Evolutionary conservation across 345 rosid species (phyloP).

Genomic region (Xanthoceras sorbifolium): DNA sequence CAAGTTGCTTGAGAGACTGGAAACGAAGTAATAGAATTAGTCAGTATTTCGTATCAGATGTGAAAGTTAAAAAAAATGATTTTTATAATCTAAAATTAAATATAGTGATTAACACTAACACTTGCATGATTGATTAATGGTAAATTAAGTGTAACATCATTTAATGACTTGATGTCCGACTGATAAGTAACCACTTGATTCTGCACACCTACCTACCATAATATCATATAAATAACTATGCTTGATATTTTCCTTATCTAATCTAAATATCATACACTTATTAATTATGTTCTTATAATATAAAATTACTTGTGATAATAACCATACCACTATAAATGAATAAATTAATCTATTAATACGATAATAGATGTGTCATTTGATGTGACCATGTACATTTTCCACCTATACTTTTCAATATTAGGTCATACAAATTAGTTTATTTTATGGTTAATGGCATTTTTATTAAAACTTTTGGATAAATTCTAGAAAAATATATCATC

Average conservation of each 20-base stretch:
- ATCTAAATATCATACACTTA: neutral
- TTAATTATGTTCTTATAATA: neutral
- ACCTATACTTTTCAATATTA: neutral
- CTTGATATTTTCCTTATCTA: neutral
- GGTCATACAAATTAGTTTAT: neutral
- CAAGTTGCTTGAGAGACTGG: no score
- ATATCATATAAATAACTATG: no score
- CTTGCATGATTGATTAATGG: neutral
- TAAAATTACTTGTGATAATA: neutral
- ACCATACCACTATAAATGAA: neutral
- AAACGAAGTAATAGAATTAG: no score
- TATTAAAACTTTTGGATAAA: no score
- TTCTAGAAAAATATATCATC: no score
- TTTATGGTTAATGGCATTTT: no score
- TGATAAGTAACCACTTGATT: neutral
- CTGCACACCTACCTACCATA: neutral
- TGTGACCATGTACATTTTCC: neutral
- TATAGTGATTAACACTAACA: neutral
- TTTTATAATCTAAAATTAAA: no score
- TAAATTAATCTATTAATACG: no score
- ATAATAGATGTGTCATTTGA: neutral
- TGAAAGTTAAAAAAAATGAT: no score
- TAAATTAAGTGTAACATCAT: neutral
- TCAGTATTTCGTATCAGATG: no score
- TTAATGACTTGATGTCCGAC: neutral